Percentiles rank a stretch among this genome's conserved stretches.
phyloP scores from a whole-genome alignment of 1,284 basidiomycete genomes.

The Moesziomyces globuligerus region DNA sequence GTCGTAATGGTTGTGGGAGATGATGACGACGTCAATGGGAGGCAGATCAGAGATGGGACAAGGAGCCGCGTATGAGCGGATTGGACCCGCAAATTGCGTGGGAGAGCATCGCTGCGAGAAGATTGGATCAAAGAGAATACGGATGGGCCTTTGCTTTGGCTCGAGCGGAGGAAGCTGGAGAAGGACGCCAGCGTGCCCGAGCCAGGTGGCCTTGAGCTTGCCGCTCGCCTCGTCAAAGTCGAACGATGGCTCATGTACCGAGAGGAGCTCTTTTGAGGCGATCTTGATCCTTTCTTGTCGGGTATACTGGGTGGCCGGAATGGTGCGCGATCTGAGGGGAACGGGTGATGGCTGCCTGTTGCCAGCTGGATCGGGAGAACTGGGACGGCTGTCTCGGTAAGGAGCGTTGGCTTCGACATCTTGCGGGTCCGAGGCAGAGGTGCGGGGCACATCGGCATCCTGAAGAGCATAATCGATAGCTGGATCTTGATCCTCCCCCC shows the following conservation, averaged over 20 bases:
- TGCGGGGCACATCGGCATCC: slow-evolving; percentile 10
- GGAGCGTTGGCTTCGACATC: slow-evolving; percentile 3
- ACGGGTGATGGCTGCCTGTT: slow-evolving; percentile 1
- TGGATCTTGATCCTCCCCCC: slow-evolving; percentile 49
- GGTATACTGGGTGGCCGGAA: slow-evolving; percentile 15
- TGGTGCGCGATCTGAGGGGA: slow-evolving; percentile 2
- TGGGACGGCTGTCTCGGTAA: slow-evolving; percentile 23
- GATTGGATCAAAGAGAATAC: slow-evolving; percentile 63
- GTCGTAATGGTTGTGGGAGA: slow-evolving; percentile 66
- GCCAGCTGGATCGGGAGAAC: slow-evolving; percentile 10
- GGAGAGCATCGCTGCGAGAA: slow-evolving; percentile 65
- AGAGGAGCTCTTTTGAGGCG: slow-evolving; percentile 29
- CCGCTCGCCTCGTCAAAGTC: slow-evolving; percentile 8
- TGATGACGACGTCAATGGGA: slow-evolving; percentile 58
- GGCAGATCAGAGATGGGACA: slow-evolving; percentile 56
- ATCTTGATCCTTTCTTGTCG: slow-evolving; percentile 28
- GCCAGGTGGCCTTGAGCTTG: slow-evolving; percentile 56
- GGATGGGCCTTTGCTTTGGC: slow-evolving; percentile 21
- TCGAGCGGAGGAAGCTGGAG: slow-evolving; percentile 49
- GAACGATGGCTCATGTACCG: slow-evolving; percentile 38
- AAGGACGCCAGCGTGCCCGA: slow-evolving; percentile 62
- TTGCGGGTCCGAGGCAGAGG: background rate
- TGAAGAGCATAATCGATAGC: slow-evolving; percentile 30
- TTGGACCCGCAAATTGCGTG: slow-evolving; percentile 55
- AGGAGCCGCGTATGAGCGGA: slow-evolving; percentile 54